These are phyloP conservation scores for Aspergillus spinulosporus DNA, from an alignment of 2,329 filamentous ascomycete genomes.

Conservation along the genomic window DNA sequence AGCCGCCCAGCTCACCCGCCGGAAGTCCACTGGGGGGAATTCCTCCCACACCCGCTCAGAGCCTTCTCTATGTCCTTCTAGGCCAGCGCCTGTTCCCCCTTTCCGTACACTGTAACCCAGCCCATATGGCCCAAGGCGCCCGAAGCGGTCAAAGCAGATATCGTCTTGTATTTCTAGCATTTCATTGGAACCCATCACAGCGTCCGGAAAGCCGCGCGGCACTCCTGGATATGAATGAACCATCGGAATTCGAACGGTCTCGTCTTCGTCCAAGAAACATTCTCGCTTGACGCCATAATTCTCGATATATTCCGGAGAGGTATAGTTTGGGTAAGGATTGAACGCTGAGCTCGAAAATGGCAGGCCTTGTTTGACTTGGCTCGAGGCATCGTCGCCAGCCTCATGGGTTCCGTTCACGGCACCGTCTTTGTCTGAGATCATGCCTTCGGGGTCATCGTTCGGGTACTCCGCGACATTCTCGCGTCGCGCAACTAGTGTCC, in stretches of 20 bases:
- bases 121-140: conserved; percentile 84
- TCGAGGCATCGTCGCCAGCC: conserved; percentile 26
- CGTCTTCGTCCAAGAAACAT: conserved; percentile 74
- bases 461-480: conserved; percentile 83
- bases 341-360: conserved; percentile 57
- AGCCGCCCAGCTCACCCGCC: conserved; percentile 75
- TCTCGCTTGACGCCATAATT: conserved; percentile 64
- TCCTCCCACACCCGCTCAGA: conserved; percentile 76
- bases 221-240: conserved; percentile 75
- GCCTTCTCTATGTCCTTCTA: conserved; percentile 80
- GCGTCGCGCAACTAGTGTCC: conserved; percentile 64
- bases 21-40: conserved; percentile 72
- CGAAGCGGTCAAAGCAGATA: conserved; percentile 90
- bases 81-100: conserved; percentile 81
- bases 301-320: conserved; percentile 56
- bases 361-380: conserved; percentile 18
- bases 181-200: conserved; percentile 83
- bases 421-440: conserved; percentile 46
- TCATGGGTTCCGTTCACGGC: conserved; percentile 30
- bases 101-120: conserved; percentile 77
- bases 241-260: conserved; percentile 64
- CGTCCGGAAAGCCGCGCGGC: conserved; percentile 78
- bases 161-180: conserved; percentile 76
- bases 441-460: conserved; percentile 58
- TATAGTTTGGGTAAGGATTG: conserved; percentile 68